Evolutionary conservation across 2,329 filamentous ascomycete genomes (phyloP).

Genomic region (Alternaria sp.): DNA sequence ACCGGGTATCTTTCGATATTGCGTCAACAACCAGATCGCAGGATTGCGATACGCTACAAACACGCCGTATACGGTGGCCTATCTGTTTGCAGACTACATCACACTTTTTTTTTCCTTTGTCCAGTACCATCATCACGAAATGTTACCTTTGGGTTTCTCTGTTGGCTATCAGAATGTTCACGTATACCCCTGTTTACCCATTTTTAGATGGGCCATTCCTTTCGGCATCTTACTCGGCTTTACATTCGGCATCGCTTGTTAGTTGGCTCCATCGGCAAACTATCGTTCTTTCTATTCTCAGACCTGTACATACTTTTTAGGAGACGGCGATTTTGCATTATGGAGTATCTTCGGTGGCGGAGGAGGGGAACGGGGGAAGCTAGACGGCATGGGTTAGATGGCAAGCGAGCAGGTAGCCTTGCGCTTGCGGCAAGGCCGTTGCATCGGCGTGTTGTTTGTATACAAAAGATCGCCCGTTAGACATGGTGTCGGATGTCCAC

Average conservation of each 20-base stretch:
- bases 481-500: neutral
- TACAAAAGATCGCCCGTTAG: neutral
- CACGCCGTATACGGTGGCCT: neutral
- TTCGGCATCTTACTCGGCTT: neutral
- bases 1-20: neutral
- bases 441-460: neutral
- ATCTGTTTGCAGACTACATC: neutral
- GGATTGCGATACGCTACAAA: neutral
- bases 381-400: neutral
- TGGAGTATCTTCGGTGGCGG: neutral
- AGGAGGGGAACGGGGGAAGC: neutral
- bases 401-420: neutral
- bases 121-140: slow-evolving; percentile 7
- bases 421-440: neutral
- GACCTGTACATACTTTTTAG: neutral
- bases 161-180: slow-evolving; percentile 27
- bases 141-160: slow-evolving; percentile 6
- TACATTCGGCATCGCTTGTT: neutral
- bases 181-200: slow-evolving; percentile 30
- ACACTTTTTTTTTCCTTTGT: neutral
- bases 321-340: neutral
- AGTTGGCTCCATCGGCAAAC: neutral
- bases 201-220: slow-evolving; percentile 11
- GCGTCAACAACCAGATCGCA: neutral
- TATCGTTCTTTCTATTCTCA: neutral